A percentile compares a stretch with the other conserved stretches of the same genome.
Conservation (phyloP, 1,139 yeast species). For the Nakaseomyces kungkrabaensis region DNA sequence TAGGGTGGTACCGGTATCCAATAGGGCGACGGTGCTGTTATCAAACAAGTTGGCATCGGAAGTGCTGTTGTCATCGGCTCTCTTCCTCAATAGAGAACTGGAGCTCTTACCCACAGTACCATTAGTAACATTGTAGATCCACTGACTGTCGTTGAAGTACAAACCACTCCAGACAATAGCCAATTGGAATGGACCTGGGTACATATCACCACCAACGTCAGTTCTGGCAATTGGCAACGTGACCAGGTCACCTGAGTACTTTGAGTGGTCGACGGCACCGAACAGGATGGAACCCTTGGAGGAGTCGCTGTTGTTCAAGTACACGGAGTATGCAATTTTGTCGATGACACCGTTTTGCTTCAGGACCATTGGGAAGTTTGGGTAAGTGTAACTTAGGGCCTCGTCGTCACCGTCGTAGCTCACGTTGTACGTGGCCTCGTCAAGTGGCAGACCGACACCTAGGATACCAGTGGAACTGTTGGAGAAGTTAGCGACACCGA, state of each 20-base stretch:
- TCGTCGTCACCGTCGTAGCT: neutral
- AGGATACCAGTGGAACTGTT: conserved; percentile 45
- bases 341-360: conserved; percentile 44
- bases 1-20: conserved; percentile 45
- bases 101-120: neutral
- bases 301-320: conserved; percentile 34
- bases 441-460: conserved; percentile 46
- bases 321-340: conserved; percentile 47
- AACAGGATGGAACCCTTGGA: conserved; percentile 41
- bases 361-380: conserved; percentile 49
- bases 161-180: neutral
- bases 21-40: conserved; percentile 30
- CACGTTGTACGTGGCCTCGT: conserved; percentile 34
- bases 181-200: neutral
- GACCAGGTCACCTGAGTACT: conserved; percentile 32
- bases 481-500: conserved; percentile 48
- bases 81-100: neutral
- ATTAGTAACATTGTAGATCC: neutral
- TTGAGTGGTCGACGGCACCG: conserved; percentile 47
- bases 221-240: conserved; percentile 34
- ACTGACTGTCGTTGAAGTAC: conserved; percentile 1
- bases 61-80: neutral
- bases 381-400: conserved; percentile 11
- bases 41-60: conserved; percentile 21
- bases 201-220: conserved; percentile 19